Percentiles rank a stretch among this genome's conserved stretches.
phyloP scores from a whole-genome alignment of 2,329 filamentous ascomycete species.

The Chalaropsis thielavioides region DNA sequence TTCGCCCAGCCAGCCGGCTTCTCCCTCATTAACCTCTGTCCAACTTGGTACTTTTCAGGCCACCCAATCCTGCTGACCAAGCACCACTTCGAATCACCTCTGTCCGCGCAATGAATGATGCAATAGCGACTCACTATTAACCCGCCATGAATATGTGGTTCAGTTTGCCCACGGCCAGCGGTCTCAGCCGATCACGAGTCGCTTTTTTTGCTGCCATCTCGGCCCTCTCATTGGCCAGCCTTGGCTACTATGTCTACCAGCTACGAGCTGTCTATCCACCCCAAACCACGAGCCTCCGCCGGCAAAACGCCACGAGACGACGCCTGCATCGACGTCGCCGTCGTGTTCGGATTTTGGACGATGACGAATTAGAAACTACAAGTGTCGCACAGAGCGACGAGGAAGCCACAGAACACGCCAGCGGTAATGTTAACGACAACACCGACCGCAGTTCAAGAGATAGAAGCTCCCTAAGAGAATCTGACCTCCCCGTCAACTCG shows the following conservation, averaged over 20 bases:
- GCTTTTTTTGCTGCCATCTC: constrained; percentile 40
- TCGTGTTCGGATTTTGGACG: constrained; percentile 1
- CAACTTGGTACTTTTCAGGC: background rate
- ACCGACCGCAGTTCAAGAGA: constrained; percentile 24
- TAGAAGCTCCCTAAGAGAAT: background rate
- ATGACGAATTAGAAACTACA: background rate
- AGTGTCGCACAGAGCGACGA: constrained; percentile 1
- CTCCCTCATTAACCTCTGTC: background rate
- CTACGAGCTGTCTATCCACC: constrained; percentile 19
- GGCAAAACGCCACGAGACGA: constrained; percentile 54
- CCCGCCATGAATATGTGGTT: constrained; percentile 29
- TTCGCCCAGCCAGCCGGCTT: background rate
- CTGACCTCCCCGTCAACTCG: background rate
- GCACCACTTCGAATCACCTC: background rate
- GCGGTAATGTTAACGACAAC: constrained; percentile 20
- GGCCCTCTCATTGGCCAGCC: constrained; percentile 40
- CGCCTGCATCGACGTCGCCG: constrained; percentile 23
- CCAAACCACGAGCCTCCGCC: constrained; percentile 33
- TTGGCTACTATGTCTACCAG: constrained; percentile 34
- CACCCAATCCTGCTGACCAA: background rate
- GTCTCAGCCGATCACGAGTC: constrained; percentile 39
- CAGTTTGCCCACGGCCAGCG: constrained; percentile 37
- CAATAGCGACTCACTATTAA: constrained; percentile 8
- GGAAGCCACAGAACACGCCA: background rate
- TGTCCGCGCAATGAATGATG: constrained; percentile 12